Evolutionary conservation across 257 asterid genomes (phyloP), one percentile per base, ranked within the genome.

Genomic region (Scutellaria barbata): DNA sequence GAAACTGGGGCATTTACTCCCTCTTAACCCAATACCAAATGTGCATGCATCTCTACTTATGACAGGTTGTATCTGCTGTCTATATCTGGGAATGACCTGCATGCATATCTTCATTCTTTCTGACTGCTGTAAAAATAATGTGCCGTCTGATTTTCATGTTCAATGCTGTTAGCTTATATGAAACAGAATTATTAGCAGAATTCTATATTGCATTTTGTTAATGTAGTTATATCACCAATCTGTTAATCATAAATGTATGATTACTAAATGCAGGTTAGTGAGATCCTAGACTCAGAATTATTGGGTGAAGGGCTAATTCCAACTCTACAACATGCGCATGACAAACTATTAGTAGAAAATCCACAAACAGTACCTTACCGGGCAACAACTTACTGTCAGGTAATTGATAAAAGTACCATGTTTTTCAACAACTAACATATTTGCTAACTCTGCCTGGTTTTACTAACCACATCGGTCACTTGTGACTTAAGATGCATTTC

Each of bases 301-400:
- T 77, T 94, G 81, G 97, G 97, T 30, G 99, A 94, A 88, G 99
- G 99, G 77, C 81, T 94, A 62, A 94, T 94, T 76, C 99, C 99
- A 59, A 91, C 96, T 71, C 80, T 94, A 58, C 99, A 94, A 79
- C 97, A 94, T 81, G 99, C 99, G 22, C 97, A 94, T 80, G 99
- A 94, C 77, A 79, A 91, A 58, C 86, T 94, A 48, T 80, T 94
- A 82, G 87, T 84, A 68, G 86, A 88, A 76, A 86, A 88, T 80
- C 97, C 99, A 14, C 81, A 72, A 74, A 85, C 96, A 39, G 95
- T 91, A 42, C 99, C 99, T 76, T 89, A 85, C 74, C 69, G 85
- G 17, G 99, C 96, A 43, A 94, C 97, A 25, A 82, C 77, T 61
- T 94, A 85, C 48, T 97, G 92, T 56, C 99, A 94, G 99, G 99